A percentile compares a stretch with the other conserved stretches of the same genome.
Evolutionary conservation across 768 basidiomycete genomes (phyloP).

Genomic region (Suillus brevipes): DNA sequence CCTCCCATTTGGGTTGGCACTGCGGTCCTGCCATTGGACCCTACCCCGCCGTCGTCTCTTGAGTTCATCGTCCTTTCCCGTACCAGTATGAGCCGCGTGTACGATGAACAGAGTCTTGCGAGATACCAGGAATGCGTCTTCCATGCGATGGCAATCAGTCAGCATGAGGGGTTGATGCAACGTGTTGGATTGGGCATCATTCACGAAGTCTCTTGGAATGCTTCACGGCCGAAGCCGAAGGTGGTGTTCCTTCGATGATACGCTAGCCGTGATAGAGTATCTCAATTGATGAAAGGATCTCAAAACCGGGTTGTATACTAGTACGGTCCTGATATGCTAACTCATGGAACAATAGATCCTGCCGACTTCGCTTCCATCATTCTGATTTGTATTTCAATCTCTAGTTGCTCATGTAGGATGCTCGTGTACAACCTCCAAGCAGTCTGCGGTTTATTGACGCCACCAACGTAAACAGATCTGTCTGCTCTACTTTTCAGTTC

Average conservation of each 20-base stretch:
- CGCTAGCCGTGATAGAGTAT: neutral
- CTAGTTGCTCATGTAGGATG: neutral
- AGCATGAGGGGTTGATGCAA: constrained; percentile 14
- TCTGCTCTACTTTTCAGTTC: neutral
- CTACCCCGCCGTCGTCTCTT: constrained; percentile 5
- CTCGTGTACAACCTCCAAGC: neutral
- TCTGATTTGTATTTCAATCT: neutral
- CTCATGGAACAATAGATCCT: neutral
- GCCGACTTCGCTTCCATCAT: neutral
- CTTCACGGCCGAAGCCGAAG: neutral
- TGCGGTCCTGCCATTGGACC: neutral
- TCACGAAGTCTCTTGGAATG: constrained; percentile 21
- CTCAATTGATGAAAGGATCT: neutral
- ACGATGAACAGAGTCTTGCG: constrained; percentile 8
- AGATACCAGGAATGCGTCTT: constrained; percentile 17
- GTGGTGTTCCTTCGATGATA: neutral
- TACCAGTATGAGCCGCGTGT: neutral
- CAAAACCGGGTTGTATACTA: neutral
- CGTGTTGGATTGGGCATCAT: constrained; percentile 24
- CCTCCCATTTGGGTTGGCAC: constrained; percentile 2
- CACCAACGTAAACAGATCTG: neutral
- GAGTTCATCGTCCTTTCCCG: constrained; percentile 26
- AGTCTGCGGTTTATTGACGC: neutral
- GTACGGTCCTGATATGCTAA: neutral
- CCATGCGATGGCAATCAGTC: constrained; percentile 23